Evolutionary conservation across 176 grass and related monocot genomes (phyloP).

Genomic region (Zoysia pacifica): DNA sequence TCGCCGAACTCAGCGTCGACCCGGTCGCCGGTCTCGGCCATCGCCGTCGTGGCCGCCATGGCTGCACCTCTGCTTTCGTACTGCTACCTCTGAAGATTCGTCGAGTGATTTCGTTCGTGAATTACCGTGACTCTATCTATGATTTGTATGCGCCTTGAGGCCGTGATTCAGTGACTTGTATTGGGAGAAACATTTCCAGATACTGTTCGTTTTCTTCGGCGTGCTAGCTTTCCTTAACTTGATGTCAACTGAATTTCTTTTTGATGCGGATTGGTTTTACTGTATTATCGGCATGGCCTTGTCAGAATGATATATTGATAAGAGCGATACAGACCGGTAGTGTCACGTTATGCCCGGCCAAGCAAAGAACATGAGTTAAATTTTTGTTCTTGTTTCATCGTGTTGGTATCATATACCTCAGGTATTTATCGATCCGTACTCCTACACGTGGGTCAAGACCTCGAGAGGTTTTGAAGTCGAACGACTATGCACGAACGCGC

Average conservation of each 20-base stretch:
- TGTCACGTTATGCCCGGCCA: too few relatives aligned
- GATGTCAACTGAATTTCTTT: slow-evolving; percentile 1
- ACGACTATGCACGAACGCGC: too few relatives aligned
- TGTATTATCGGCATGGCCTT: slow-evolving; percentile 6
- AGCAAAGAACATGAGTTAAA: too few relatives aligned
- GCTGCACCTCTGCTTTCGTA: slow-evolving; percentile 31
- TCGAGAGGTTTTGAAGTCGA: too few relatives aligned
- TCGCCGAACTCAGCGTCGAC: slow-evolving; percentile 17
- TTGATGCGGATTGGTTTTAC: slow-evolving; percentile 4
- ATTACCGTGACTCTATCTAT: background rate
- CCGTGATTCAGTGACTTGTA: slow-evolving; percentile 29
- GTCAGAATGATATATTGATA: background rate
- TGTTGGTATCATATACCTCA: too few relatives aligned
- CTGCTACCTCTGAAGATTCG: slow-evolving; percentile 35
- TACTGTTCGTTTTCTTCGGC: slow-evolving; percentile 8
- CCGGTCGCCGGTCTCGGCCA: background rate
- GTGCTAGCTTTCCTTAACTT: background rate
- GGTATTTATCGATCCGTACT: too few relatives aligned
- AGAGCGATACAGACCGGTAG: background rate
- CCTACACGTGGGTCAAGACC: too few relatives aligned
- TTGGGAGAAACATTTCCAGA: background rate
- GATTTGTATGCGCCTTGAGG: slow-evolving; percentile 25
- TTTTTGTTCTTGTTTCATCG: background rate
- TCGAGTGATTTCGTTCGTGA: background rate
- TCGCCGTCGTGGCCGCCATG: background rate